These are phyloP conservation scores for Abelmoschus esculentus DNA, from an alignment of 345 rosid species.

Conservation along the genomic window DNA sequence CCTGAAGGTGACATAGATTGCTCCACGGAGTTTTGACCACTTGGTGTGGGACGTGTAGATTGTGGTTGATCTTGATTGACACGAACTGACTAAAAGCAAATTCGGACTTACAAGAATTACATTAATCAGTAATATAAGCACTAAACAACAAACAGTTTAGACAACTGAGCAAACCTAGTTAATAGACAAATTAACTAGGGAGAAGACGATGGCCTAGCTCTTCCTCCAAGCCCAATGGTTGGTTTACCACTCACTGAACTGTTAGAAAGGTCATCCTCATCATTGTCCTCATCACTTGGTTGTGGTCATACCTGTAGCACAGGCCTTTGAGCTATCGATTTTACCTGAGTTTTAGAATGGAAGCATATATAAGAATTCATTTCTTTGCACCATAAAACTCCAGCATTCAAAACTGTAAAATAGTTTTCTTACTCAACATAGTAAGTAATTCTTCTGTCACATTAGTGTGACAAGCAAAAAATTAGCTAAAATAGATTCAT, in stretches of 20 bases:
- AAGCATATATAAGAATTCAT: conserved; percentile 3
- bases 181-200: conserved; percentile 32
- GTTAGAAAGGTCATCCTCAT: conserved; percentile 22
- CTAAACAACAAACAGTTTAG: background rate
- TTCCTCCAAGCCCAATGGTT: conserved; percentile 47
- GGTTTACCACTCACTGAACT: conserved; percentile 22
- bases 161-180: background rate
- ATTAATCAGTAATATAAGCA: too few relatives aligned
- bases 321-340: conserved; percentile 27
- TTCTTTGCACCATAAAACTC: background rate
- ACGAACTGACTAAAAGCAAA: conserved; percentile 50
- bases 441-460: too few relatives aligned
- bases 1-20: conserved; percentile 1
- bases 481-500: too few relatives aligned
- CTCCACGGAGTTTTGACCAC: conserved; percentile 25
- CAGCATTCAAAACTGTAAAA: background rate
- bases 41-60: conserved; percentile 36
- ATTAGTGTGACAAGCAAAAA: too few relatives aligned
- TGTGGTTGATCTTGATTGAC: conserved; percentile 46
- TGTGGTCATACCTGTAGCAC: too few relatives aligned
- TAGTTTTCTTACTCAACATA: too few relatives aligned
- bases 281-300: conserved; percentile 28
- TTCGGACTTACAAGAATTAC: conserved; percentile 2
- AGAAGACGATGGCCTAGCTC: conserved; percentile 35
- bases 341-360: conserved; percentile 30